A percentile compares a stretch with the other conserved stretches of the same genome.
These are phyloP conservation scores for Hygrophoropsis aurantiaca DNA, from an alignment of 768 basidiomycete species.

Conservation along the genomic window DNA sequence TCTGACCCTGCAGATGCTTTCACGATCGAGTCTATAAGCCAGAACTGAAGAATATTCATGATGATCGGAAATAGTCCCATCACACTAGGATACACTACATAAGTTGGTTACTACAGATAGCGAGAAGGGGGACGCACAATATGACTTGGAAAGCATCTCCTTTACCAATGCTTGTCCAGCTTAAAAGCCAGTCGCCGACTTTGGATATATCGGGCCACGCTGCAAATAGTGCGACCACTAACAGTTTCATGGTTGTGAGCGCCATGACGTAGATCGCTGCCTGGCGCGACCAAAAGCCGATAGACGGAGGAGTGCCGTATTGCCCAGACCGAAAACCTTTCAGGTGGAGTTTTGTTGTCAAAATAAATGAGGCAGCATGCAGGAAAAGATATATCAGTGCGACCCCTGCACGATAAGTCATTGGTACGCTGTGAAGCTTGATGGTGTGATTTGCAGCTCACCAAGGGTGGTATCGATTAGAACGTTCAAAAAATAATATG, in stretches of 20 bases:
- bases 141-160: constrained; percentile 73
- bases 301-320: constrained; percentile 82
- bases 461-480: constrained; percentile 77
- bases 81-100: constrained; percentile 44
- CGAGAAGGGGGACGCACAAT: constrained; percentile 54
- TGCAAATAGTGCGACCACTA: constrained; percentile 76
- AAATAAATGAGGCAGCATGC: constrained; percentile 58
- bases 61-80: constrained; percentile 91
- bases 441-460: constrained; percentile 32
- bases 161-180: constrained; percentile 66
- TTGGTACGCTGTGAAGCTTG: constrained; percentile 3
- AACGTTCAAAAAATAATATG: constrained; percentile 90
- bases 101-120: constrained; percentile 3
- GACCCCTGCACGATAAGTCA: constrained; percentile 58
- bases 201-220: constrained; percentile 68
- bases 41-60: constrained; percentile 92
- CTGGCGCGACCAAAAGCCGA: constrained; percentile 73
- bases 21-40: constrained; percentile 92
- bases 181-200: constrained; percentile 84
- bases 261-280: constrained; percentile 80
- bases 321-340: constrained; percentile 85
- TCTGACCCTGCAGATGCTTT: constrained; percentile 57
- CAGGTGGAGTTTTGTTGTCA: constrained; percentile 61
- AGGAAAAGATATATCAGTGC: constrained; percentile 76
- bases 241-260: constrained; percentile 85